Conservation (phyloP, 495 filamentous ascomycete species). For the Tuber magnatum region DNA sequence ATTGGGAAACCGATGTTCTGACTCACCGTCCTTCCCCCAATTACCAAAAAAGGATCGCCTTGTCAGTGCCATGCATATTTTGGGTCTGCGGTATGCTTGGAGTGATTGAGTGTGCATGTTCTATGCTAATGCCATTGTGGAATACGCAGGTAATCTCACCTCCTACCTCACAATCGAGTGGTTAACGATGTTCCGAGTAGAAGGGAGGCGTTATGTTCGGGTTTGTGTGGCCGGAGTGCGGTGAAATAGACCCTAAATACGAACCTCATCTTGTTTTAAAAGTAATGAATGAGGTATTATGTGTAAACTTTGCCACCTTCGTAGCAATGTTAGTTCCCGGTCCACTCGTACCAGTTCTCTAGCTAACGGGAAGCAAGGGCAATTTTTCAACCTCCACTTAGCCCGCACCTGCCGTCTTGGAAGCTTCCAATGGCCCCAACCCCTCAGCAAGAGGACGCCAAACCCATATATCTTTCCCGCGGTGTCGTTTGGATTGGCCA, state of each 20-base stretch:
- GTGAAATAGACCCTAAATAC: constrained; percentile 45
- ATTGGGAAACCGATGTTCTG: constrained; percentile 63
- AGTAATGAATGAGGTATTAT: constrained; percentile 53
- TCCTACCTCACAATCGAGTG: background rate
- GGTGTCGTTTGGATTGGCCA: constrained; percentile 55
- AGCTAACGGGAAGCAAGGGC: constrained; percentile 43
- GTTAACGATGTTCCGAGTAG: constrained; percentile 33
- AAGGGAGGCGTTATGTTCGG: constrained; percentile 53
- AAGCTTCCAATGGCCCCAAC: constrained; percentile 59
- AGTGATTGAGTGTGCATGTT: constrained; percentile 52
- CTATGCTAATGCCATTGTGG: constrained; percentile 62
- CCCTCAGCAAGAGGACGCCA: constrained; percentile 51
- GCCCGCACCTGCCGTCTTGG: constrained; percentile 58
- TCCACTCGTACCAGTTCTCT: too few relatives aligned
- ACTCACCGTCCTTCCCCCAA: constrained; percentile 54
- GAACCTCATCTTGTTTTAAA: constrained; percentile 47
- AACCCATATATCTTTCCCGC: constrained; percentile 61
- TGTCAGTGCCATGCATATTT: constrained; percentile 59
- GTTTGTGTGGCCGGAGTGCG: constrained; percentile 56
- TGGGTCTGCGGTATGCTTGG: constrained; percentile 61
- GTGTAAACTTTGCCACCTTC: constrained; percentile 66
- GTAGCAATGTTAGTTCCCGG: constrained; percentile 53
- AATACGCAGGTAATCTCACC: constrained; percentile 43
- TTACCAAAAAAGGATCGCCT: constrained; percentile 54
- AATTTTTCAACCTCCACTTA: constrained; percentile 64